Evolutionary conservation across 2,329 filamentous ascomycete genomes (phyloP).

Genomic region (Alternaria gaisen): DNA sequence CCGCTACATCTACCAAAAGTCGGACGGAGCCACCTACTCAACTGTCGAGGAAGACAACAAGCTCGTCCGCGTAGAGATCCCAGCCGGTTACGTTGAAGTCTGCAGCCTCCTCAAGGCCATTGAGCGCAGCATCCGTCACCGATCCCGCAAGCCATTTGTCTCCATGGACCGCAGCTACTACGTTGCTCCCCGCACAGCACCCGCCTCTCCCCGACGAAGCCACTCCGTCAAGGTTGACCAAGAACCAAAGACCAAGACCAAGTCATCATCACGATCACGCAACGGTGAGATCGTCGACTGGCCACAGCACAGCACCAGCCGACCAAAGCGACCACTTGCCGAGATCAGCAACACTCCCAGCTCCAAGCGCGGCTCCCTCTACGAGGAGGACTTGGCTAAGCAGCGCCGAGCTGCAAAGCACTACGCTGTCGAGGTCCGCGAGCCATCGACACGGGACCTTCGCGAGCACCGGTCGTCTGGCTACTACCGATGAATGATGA

Average conservation of each 20-base stretch:
- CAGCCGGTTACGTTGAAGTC: constrained; percentile 53
- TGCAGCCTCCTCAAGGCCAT: constrained; percentile 53
- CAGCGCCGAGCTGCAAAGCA: constrained; percentile 48
- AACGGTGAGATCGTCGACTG: constrained; percentile 51
- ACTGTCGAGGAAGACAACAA: constrained; percentile 51
- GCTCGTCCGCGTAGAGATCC: constrained; percentile 57
- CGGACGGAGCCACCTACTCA: constrained; percentile 47
- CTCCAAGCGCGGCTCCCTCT: constrained; percentile 53
- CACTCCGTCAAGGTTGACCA: constrained; percentile 48
- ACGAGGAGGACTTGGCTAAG: constrained; percentile 50
- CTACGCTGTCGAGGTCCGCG: constrained; percentile 54
- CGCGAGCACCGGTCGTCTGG: constrained; percentile 50
- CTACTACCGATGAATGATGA: constrained; percentile 50
- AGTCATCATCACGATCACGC: constrained; percentile 40
- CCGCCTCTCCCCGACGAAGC: constrained; percentile 34
- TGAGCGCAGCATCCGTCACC: constrained; percentile 51
- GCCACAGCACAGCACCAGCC: constrained; percentile 32
- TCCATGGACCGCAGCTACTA: constrained; percentile 56
- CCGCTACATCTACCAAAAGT: constrained; percentile 54
- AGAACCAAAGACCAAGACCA: constrained; percentile 34
- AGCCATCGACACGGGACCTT: constrained; percentile 49
- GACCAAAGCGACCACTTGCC: constrained; percentile 31
- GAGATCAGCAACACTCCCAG: constrained; percentile 43
- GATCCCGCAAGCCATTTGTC: constrained; percentile 50
- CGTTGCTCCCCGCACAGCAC: constrained; percentile 48